phyloP scores from a whole-genome alignment of 345 rosid genomes.

The Eucalyptus marginata region DNA sequence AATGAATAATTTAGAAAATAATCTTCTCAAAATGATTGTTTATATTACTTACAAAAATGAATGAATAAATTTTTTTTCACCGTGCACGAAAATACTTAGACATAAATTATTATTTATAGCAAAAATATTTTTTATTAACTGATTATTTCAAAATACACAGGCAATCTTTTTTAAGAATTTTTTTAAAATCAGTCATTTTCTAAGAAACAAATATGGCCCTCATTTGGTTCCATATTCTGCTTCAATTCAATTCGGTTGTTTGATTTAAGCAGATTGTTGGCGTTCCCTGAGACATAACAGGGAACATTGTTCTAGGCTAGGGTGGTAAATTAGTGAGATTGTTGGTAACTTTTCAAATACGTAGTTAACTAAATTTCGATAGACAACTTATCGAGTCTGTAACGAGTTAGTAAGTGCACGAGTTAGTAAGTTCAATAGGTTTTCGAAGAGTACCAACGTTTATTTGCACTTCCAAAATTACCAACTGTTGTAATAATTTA shows the following conservation, averaged over 20 bases:
- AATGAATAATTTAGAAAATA: not conserved
- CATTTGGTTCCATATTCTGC: not conserved
- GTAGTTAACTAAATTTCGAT: no score
- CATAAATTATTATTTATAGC: accelerated
- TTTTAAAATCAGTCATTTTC: not conserved
- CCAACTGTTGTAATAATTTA: not conserved
- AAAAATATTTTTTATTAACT: not conserved
- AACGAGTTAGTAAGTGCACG: not conserved
- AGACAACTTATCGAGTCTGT: no score
- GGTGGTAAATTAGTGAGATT: not conserved
- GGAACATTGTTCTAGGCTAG: not conserved
- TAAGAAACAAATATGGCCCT: not conserved
- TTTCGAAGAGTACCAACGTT: not conserved
- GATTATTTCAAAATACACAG: not conserved
- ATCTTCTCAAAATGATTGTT: accelerated
- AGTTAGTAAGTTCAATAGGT: not conserved
- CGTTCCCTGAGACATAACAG: not conserved
- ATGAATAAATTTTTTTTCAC: not conserved
- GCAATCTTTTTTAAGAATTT: not conserved
- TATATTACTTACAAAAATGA: not conserved
- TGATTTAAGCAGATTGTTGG: not conserved
- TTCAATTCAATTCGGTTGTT: not conserved
- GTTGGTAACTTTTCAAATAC: no score
- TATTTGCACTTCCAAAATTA: not conserved
- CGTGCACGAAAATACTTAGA: not conserved